phyloP scores from a whole-genome alignment of 2,329 filamentous ascomycete species.

The Drechslerella dactyloides region DNA sequence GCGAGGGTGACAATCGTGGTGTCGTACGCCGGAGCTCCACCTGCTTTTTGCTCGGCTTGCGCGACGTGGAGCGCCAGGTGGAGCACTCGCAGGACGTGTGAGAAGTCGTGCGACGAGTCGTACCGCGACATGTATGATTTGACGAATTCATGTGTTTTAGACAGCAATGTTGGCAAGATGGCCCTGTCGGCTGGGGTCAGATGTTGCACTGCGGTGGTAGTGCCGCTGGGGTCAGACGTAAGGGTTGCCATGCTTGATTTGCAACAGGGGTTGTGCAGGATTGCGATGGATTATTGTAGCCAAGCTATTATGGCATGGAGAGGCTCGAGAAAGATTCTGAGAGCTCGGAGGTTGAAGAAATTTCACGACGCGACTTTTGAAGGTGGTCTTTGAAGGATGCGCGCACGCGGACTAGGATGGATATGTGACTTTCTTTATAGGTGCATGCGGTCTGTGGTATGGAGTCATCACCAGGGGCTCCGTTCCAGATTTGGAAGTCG shows the following conservation, averaged over 20 bases:
- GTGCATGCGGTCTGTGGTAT: not conserved
- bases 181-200: constrained; percentile 52
- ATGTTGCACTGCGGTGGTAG: constrained; percentile 3
- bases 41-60: constrained; percentile 58
- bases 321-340: constrained; percentile 7
- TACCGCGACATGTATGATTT: constrained; percentile 75
- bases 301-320: too few relatives aligned
- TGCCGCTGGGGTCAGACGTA: not conserved
- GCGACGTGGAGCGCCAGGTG: constrained; percentile 71
- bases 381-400: not conserved
- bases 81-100: constrained; percentile 80
- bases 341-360: not conserved
- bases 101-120: constrained; percentile 87
- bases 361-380: not conserved
- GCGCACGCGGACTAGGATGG: not conserved
- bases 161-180: constrained; percentile 62
- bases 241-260: constrained; percentile 27
- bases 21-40: constrained; percentile 59
- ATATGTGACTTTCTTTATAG: constrained; percentile 4
- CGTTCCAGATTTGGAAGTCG: not conserved
- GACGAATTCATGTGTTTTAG: constrained; percentile 68
- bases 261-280: not conserved
- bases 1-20: constrained; percentile 69
- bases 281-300: not conserved
- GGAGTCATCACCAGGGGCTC: not conserved